These are phyloP conservation scores for Chaetomium olivaceum DNA, from an alignment of 2,329 filamentous ascomycete genomes.

Conservation along the genomic window DNA sequence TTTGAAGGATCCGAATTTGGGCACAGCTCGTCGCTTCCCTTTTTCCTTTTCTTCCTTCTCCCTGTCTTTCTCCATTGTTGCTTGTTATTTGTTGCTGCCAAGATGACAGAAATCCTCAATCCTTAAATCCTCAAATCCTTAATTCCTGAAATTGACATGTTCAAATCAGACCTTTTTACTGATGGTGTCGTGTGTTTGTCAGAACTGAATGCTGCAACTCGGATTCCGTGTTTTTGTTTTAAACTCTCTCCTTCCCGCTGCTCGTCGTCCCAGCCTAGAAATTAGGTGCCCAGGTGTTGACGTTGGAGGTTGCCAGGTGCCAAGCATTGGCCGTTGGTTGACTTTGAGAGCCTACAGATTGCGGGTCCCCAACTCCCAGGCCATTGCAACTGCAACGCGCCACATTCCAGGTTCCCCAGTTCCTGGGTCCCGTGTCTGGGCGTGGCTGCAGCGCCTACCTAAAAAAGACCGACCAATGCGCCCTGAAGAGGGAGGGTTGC, in stretches of 20 bases:
- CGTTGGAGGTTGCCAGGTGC: neutral
- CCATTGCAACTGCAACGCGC: neutral
- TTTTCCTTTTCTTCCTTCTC: neutral
- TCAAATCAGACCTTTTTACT: neutral
- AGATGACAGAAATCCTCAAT: neutral
- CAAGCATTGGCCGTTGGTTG: neutral
- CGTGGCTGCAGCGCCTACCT: conserved; percentile 2
- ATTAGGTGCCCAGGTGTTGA: neutral
- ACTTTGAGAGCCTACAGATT: neutral
- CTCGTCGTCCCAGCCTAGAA: neutral
- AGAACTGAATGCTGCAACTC: neutral
- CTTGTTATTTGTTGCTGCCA: neutral
- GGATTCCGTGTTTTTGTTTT: neutral
- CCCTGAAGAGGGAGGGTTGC: neutral
- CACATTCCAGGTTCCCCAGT: conserved; percentile 15
- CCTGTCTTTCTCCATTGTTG: conserved; percentile 12
- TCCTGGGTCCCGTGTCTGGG: neutral
- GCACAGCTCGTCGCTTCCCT: conserved; percentile 30
- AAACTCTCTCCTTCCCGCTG: neutral
- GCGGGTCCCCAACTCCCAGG: neutral
- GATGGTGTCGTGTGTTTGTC: neutral
- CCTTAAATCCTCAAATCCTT: neutral
- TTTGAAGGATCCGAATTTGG: conserved; percentile 38
- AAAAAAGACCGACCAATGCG: conserved; percentile 20
- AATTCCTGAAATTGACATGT: neutral